phyloP scores from a whole-genome alignment of 2,329 filamentous ascomycete genomes.

The Gremmenia infestans region DNA sequence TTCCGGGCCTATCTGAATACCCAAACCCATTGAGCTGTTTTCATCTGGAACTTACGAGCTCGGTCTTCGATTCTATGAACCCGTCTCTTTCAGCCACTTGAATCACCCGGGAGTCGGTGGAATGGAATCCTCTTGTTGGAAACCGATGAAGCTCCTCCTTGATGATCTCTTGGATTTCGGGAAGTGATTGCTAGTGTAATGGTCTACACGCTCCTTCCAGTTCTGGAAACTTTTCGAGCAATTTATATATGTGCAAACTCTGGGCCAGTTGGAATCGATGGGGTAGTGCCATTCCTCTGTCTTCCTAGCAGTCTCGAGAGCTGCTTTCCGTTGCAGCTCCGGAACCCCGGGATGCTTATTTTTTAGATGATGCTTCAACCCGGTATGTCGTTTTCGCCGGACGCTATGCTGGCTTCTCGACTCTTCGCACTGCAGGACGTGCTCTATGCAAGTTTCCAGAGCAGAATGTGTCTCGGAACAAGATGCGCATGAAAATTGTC shows the following conservation, averaged over 20 bases:
- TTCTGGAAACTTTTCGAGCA: background rate
- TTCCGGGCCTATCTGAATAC: no score
- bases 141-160: background rate
- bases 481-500: background rate
- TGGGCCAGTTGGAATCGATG: background rate
- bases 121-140: background rate
- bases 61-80: no score
- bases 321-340: background rate
- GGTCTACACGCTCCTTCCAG: background rate
- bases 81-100: no score
- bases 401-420: background rate
- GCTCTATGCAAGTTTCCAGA: background rate
- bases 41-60: no score
- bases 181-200: background rate
- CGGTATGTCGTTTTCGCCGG: background rate
- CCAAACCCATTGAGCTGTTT: no score
- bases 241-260: background rate
- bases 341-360: background rate
- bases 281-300: slow-evolving; percentile 1
- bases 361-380: background rate
- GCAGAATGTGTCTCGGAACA: background rate
- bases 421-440: background rate
- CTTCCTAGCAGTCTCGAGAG: background rate
- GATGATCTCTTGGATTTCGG: background rate
- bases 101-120: no score